phyloP scores from a whole-genome alignment of 148 eudicot species.

The Drosera capensis region DNA sequence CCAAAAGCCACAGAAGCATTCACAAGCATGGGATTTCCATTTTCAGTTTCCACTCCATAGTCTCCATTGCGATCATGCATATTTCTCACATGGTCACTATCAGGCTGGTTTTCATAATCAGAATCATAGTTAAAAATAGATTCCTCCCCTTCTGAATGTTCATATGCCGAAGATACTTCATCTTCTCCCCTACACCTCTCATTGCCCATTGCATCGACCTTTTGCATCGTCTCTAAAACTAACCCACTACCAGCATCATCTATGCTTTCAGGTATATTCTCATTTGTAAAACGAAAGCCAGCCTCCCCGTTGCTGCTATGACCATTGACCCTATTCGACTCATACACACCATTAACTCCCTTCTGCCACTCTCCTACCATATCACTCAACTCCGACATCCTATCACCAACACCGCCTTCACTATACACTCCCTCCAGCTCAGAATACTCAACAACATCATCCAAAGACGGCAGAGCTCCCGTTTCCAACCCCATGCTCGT shows the following conservation, averaged over 20 bases:
- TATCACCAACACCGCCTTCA: slow-evolving; percentile 3
- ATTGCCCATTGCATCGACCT: slow-evolving; percentile 20
- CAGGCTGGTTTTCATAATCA: slow-evolving; percentile 39
- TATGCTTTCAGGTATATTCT: slow-evolving; percentile 19
- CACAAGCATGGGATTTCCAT: slow-evolving; percentile 41
- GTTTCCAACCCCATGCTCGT: slow-evolving; percentile 4
- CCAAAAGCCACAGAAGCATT: slow-evolving; percentile 66
- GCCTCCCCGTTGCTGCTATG: slow-evolving; percentile 20
- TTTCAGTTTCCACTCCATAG: slow-evolving; percentile 8
- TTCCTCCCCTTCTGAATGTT: slow-evolving; percentile 83
- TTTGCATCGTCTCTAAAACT: slow-evolving; percentile 3
- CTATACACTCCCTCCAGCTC: background rate
- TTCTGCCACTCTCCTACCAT: background rate
- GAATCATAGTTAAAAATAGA: slow-evolving; percentile 69
- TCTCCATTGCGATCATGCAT: slow-evolving; percentile 9
- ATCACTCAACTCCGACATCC: slow-evolving; percentile 1
- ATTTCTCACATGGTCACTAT: slow-evolving; percentile 18
- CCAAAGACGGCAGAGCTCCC: slow-evolving; percentile 10
- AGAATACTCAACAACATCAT: slow-evolving; percentile 11
- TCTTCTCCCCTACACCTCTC: slow-evolving; percentile 39
- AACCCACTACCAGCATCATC: slow-evolving; percentile 12
- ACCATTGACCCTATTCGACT: slow-evolving; percentile 2
- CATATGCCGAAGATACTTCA: slow-evolving; percentile 46
- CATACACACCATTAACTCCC: slow-evolving; percentile 8
- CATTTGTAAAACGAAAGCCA: slow-evolving; percentile 15